phyloP scores from a whole-genome alignment of 1,284 basidiomycete species.

The Tremellales sp. region DNA sequence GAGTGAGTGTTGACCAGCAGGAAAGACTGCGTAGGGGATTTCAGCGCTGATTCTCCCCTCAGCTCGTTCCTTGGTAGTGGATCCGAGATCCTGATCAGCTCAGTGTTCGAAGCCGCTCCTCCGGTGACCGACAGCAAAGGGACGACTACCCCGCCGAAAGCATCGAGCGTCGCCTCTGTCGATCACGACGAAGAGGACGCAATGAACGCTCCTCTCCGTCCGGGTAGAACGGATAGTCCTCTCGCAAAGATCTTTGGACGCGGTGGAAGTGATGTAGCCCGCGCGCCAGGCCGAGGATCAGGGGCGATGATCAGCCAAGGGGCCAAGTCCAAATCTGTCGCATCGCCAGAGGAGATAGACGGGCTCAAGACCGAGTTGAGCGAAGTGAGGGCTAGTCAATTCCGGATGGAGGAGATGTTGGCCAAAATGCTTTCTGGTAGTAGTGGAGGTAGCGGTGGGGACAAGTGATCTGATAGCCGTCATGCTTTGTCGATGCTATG shows the following conservation, averaged over 20 bases:
- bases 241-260: constrained; percentile 30
- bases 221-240: constrained; percentile 14
- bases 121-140: constrained; percentile 11
- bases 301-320: background rate
- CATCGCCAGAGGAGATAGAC: no score
- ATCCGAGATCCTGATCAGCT: constrained; percentile 36
- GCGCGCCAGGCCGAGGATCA: constrained; percentile 49
- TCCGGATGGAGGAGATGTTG: constrained; percentile 40
- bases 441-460: no score
- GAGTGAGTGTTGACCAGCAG: constrained; percentile 25
- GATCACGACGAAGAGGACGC: constrained; percentile 4
- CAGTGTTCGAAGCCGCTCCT: constrained; percentile 42
- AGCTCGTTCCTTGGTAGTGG: constrained; percentile 43
- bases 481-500: no score
- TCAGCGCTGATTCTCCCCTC: constrained; percentile 1
- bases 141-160: constrained; percentile 15
- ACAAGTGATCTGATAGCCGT: no score
- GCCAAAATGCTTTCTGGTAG: constrained; percentile 20
- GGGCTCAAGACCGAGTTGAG: constrained; percentile 29
- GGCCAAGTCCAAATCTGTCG: constrained; percentile 47
- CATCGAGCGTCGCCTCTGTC: constrained; percentile 6
- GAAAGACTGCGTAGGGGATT: background rate
- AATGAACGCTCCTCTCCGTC: no score
- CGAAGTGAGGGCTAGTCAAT: constrained; percentile 29
- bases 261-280: constrained; percentile 52